Conservation (phyloP, 176 grass and related monocot species). For the Ananas comosus region DNA sequence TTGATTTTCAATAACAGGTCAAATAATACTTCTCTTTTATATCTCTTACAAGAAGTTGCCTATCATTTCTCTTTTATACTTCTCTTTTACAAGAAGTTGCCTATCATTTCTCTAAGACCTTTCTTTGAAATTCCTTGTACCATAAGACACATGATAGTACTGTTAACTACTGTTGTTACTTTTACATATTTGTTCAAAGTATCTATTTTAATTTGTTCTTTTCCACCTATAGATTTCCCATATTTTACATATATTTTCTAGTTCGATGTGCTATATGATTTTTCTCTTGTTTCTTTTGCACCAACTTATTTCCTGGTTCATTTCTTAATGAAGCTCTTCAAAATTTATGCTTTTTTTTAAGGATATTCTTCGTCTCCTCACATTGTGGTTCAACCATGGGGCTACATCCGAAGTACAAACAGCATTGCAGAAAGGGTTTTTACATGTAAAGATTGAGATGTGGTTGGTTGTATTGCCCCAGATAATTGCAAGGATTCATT, state of each 20-base stretch:
- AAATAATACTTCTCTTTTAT: neutral
- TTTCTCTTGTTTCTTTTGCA: no score
- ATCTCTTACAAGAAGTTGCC: neutral
- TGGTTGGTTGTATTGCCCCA: conserved; percentile 96
- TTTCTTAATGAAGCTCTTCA: neutral
- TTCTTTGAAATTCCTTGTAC: neutral
- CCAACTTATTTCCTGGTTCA: neutral
- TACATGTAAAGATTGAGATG: conserved; percentile 95
- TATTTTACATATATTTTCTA: no score
- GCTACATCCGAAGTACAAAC: conserved; percentile 75
- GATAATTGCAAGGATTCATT: conserved; percentile 99
- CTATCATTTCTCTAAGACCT: neutral
- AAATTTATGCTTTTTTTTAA: conserved; percentile 26
- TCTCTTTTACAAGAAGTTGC: neutral
- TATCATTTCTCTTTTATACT: neutral
- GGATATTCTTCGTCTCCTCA: conserved; percentile 96
- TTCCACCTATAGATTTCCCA: no score
- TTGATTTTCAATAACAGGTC: neutral
- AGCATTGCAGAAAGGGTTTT: conserved; percentile 84
- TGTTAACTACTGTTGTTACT: no score
- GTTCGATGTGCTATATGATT: no score
- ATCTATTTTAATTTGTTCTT: no score
- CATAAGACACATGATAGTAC: no score
- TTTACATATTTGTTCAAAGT: no score
- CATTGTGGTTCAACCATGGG: conserved; percentile 96